A percentile compares a stretch with the other conserved stretches of the same genome.
These are phyloP conservation scores for Cladosporium colombiae DNA, from an alignment of 2,329 filamentous ascomycete genomes.

Conservation along the genomic window DNA sequence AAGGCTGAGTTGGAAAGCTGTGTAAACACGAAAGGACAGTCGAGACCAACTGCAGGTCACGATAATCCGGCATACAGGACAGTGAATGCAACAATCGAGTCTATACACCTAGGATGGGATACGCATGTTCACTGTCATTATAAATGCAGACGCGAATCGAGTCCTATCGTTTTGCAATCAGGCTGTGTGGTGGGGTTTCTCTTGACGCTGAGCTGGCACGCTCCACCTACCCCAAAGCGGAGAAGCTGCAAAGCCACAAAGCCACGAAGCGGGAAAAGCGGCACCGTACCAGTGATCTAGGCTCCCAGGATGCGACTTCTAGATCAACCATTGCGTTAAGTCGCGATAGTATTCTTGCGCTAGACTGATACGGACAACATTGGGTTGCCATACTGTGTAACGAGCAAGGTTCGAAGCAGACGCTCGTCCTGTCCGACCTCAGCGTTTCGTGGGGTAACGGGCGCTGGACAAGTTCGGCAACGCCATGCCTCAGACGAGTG, in stretches of 20 bases:
- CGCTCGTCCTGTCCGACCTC: background rate
- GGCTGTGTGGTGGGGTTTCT: background rate
- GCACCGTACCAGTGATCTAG: background rate
- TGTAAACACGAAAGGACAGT: no score
- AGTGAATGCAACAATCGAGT: background rate
- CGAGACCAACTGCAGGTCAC: no score
- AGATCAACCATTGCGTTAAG: background rate
- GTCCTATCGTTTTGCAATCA: background rate
- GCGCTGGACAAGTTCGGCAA: background rate
- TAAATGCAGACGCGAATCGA: background rate
- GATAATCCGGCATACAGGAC: no score
- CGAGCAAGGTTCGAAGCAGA: background rate
- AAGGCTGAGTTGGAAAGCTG: no score
- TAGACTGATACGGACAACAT: background rate
- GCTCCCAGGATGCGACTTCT: background rate
- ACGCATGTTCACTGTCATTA: background rate
- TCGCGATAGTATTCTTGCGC: background rate
- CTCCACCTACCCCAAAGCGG: background rate
- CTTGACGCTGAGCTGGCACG: background rate
- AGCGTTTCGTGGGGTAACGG: background rate
- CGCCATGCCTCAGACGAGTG: background rate
- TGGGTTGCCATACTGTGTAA: background rate
- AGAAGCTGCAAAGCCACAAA: background rate
- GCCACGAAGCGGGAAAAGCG: slow-evolving; percentile 4
- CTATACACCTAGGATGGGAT: background rate